Conservation (phyloP, 768 basidiomycete species). For the Suillus alpinus region DNA sequence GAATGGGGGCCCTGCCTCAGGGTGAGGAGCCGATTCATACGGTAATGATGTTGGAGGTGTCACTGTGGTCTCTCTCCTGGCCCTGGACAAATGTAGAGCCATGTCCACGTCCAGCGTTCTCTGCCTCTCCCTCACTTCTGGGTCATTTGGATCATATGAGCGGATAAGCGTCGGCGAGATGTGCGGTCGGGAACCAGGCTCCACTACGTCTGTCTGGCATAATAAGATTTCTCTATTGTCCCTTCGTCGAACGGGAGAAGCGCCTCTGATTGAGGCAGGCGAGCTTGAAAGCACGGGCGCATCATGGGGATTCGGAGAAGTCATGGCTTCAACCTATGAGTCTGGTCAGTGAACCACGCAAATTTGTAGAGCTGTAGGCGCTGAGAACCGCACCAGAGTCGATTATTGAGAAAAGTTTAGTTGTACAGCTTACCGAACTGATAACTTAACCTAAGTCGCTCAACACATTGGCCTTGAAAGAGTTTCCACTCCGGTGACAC, state of each 20-base stretch:
- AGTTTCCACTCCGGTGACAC: not conserved
- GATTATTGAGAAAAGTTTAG: not conserved
- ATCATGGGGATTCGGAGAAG: constrained; percentile 35
- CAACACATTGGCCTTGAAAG: not conserved
- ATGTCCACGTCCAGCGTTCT: constrained; percentile 93
- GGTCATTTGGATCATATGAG: constrained; percentile 67
- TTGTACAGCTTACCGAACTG: not conserved
- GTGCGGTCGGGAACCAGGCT: constrained; percentile 41
- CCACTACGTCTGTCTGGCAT: constrained; percentile 41
- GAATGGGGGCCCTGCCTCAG: constrained; percentile 33
- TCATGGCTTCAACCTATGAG: constrained; percentile 27
- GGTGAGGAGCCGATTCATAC: constrained; percentile 27
- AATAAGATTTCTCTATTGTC: constrained; percentile 30
- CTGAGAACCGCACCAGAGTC: not conserved
- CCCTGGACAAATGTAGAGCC: constrained; percentile 77
- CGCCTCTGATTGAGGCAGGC: constrained; percentile 38
- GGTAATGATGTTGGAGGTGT: constrained; percentile 31
- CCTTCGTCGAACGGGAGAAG: constrained; percentile 41
- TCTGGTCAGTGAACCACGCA: not conserved
- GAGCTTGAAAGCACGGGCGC: constrained; percentile 34
- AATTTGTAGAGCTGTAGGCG: not conserved
- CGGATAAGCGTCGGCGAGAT: constrained; percentile 63
- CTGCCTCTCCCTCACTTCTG: constrained; percentile 81
- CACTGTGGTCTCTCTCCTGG: constrained; percentile 60
- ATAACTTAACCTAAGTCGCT: not conserved